Percentiles rank a stretch among this genome's conserved stretches.
Conservation (phyloP, 2,329 filamentous ascomycete species). For the Hortaea werneckii region DNA sequence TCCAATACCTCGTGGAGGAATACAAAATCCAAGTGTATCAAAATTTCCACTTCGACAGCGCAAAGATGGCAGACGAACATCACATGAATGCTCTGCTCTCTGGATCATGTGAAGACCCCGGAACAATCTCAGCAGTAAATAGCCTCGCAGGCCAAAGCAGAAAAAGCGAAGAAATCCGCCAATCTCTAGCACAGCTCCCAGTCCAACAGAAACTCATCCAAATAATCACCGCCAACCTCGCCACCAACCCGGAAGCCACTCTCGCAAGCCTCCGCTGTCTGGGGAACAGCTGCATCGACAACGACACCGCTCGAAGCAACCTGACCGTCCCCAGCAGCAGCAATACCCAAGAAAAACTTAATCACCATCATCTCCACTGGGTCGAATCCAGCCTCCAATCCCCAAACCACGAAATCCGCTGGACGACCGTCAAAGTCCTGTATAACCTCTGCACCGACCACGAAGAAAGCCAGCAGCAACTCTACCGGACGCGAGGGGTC, state of each 20-base stretch:
- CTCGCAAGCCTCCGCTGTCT: conserved; percentile 18
- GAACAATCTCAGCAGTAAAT: background rate
- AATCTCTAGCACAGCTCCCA: conserved; percentile 6
- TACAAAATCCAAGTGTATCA: too few relatives aligned
- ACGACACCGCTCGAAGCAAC: conserved; percentile 13
- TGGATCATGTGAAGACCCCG: too few relatives aligned
- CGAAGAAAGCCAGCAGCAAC: conserved; percentile 15
- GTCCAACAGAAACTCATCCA: conserved; percentile 8
- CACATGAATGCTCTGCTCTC: too few relatives aligned
- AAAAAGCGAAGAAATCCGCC: conserved; percentile 1
- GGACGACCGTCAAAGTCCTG: conserved; percentile 29
- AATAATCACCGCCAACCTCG: conserved; percentile 4
- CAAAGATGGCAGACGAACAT: too few relatives aligned
- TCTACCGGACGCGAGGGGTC: conserved; percentile 11
- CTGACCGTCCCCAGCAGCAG: conserved; percentile 11
- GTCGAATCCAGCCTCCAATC: background rate
- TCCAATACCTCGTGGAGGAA: too few relatives aligned
- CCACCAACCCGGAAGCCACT: conserved; percentile 2
- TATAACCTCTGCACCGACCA: conserved; percentile 35
- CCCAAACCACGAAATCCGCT: background rate
- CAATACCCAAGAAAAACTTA: too few relatives aligned
- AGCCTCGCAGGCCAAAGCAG: conserved; percentile 13
- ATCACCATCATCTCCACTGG: conserved; percentile 5
- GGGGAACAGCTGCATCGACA: conserved; percentile 25
- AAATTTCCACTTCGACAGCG: too few relatives aligned